Percentiles rank a stretch among this genome's conserved stretches.
Evolutionary conservation across 176 grass and related monocot species (phyloP).

Genomic region (Miscanthus lutarioriparius): DNA sequence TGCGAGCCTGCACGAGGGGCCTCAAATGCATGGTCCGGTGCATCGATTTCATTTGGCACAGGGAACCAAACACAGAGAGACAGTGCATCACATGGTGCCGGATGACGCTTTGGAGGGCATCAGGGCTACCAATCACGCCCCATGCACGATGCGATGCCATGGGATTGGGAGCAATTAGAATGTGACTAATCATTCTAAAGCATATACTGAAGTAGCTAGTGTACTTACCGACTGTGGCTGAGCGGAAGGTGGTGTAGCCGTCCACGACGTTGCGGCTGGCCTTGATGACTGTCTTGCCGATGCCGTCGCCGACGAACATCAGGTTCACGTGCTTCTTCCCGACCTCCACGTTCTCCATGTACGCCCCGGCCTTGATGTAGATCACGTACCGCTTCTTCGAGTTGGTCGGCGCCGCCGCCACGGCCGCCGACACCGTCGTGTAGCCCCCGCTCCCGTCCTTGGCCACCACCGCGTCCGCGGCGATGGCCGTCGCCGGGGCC

Average conservation of each 20-base stretch:
- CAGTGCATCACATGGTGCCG: too few species aligned
- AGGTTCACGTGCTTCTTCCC: constrained; percentile 65
- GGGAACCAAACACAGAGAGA: too few species aligned
- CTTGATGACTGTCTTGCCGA: constrained; percentile 93
- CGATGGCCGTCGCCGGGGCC: constrained; percentile 31
- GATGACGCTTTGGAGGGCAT: too few species aligned
- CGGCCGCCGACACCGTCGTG: constrained; percentile 66
- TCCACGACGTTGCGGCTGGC: constrained; percentile 80
- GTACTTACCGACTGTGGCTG: constrained; percentile 79
- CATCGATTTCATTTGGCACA: too few species aligned
- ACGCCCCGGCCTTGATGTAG: constrained; percentile 85
- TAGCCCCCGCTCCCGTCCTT: constrained; percentile 66
- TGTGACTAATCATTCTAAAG: not conserved
- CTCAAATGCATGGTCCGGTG: too few species aligned
- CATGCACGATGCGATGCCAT: not conserved
- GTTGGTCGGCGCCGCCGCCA: constrained; percentile 65
- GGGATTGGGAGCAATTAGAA: not conserved
- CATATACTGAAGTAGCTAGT: not conserved
- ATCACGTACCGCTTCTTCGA: constrained; percentile 64
- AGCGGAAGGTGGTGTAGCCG: constrained; percentile 90
- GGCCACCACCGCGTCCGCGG: constrained; percentile 58
- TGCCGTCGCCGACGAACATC: constrained; percentile 89
- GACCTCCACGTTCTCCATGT: constrained; percentile 90
- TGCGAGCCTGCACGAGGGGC: too few species aligned
- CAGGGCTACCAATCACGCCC: too few species aligned